Base-by-base conservation (phyloP, 1,284 basidiomycete genomes). In the Irpex sp. region DNA sequence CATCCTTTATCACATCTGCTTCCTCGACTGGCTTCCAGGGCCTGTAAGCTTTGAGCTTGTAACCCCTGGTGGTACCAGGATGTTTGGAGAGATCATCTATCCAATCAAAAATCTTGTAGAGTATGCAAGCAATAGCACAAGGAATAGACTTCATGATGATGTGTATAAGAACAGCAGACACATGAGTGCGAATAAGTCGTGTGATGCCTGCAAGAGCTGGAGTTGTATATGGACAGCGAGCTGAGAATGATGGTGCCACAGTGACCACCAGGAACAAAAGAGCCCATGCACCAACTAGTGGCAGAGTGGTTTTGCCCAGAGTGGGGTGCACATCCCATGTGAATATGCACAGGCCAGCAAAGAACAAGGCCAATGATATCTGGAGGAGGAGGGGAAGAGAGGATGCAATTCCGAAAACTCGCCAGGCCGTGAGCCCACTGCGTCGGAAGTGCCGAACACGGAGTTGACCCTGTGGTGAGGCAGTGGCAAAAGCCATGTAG, bases 361-460 rank as follows among this genome's bases (percentile, higher is more conserved):
- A 59, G 55, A 67, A 66, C 7, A 67, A 42, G 0, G 58, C 23
- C 4, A 66, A 54, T 10, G 66, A 48, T 7, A 61, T n/a, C 18
- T 62, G 63, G 10, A 67, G 58, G 0, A 67, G 39, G 28, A 63
- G 33, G 12, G 66, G 65, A 3, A 67, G 61, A 12, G 63, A 23
- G n/a, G 52, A 56, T 28, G 66, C 55, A 5, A 66, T 63, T 5
- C 54, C 59, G 1, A 58, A 55, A 1, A 66, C 64, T 2, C 45
- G 37, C 64, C 64, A 66, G 12, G 33, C 10, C 1, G 55, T 18
- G 2, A 63, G 52, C 0, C 60, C 58, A 5, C 53, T 16, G 16
- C 37, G 57, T 5, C 62, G 62, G 18, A 61, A 62, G 5, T 62
- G 57, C 4, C 58, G 53, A 23, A 59, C 33, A 8, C 61, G 61